phyloP scores from a whole-genome alignment of 2,329 filamentous ascomycete species.

The Botrytis aclada region DNA sequence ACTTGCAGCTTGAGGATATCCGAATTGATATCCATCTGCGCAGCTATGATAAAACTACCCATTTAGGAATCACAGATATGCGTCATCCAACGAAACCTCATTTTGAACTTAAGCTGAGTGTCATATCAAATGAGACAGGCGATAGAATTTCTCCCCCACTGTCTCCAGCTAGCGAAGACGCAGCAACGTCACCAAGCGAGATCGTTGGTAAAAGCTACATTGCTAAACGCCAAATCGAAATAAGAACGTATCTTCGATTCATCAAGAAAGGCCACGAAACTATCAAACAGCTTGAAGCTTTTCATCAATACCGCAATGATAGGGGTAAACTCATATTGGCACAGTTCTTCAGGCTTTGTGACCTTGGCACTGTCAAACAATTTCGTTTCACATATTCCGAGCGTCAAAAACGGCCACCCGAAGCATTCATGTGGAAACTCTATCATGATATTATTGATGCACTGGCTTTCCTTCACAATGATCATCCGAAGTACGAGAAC shows the following conservation, averaged over 20 bases:
- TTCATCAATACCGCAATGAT: neutral
- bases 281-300: constrained; percentile 6
- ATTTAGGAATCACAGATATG: neutral
- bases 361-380: constrained; percentile 6
- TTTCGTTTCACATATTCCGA: neutral
- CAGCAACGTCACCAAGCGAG: neutral
- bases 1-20: neutral
- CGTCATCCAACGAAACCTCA: neutral
- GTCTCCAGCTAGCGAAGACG: neutral
- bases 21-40: neutral
- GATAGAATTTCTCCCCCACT: neutral
- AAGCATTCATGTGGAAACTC: constrained; percentile 7
- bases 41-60: neutral
- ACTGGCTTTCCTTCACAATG: constrained; percentile 14
- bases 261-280: constrained; percentile 7
- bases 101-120: neutral
- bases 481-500: constrained; percentile 9
- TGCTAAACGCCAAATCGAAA: constrained; percentile 2
- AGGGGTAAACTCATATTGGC: neutral
- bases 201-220: neutral
- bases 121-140: neutral
- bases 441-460: neutral
- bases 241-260: neutral
- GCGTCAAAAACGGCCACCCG: neutral
- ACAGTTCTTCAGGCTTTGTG: constrained; percentile 1